These are phyloP conservation scores for Earliella scabrosa DNA, from an alignment of 1,284 basidiomycete species.

Conservation along the genomic window DNA sequence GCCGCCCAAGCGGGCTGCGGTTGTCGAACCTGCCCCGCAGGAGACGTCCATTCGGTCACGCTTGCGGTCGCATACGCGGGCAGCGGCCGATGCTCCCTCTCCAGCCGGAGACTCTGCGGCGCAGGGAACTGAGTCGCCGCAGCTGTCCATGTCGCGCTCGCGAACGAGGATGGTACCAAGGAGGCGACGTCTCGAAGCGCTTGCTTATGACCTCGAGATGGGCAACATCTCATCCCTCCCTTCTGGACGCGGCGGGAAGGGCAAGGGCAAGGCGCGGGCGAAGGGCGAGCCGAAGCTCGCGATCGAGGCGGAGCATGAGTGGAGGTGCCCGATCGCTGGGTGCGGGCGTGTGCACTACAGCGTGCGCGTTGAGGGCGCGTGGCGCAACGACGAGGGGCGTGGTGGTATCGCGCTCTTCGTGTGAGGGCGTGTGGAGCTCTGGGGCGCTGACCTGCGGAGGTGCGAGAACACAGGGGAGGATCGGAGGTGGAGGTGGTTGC, in stretches of 20 bases:
- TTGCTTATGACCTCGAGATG: background rate
- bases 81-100: slow-evolving; percentile 5
- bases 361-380: slow-evolving; percentile 54
- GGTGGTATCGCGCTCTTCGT: slow-evolving; percentile 55
- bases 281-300: slow-evolving; percentile 28
- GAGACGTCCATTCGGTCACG: slow-evolving; percentile 23
- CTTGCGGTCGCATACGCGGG: slow-evolving; percentile 19
- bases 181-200: background rate
- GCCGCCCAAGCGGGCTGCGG: slow-evolving; percentile 15
- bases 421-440: slow-evolving; percentile 23
- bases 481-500: no score
- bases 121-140: background rate
- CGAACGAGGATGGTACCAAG: background rate
- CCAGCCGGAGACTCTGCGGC: background rate
- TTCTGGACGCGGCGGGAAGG: slow-evolving; percentile 26
- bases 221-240: no score
- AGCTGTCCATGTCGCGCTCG: background rate
- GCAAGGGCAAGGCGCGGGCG: slow-evolving; percentile 44
- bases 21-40: background rate
- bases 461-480: no score
- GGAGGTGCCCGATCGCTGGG: slow-evolving; percentile 64
- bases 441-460: no score
- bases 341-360: slow-evolving; percentile 61
- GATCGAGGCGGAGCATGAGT: slow-evolving; percentile 54
- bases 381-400: slow-evolving; percentile 47